Percentiles rank a stretch among this genome's conserved stretches.
Evolutionary conservation across 164 flowering plant genomes (phyloP).

Genomic region (Macadamia tetraphylla): DNA sequence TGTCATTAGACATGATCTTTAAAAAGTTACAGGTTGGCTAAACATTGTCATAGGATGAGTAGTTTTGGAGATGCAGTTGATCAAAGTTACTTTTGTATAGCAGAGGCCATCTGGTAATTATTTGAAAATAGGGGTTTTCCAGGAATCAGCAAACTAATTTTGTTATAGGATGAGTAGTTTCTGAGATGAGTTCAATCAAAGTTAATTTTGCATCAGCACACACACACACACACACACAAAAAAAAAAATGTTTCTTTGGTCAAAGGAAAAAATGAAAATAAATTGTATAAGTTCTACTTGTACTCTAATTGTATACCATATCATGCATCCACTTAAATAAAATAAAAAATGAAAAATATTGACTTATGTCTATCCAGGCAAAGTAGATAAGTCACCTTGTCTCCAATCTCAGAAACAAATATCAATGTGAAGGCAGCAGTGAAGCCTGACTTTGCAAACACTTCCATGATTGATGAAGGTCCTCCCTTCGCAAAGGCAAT

Average conservation of each 20-base stretch:
- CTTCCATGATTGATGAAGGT: constrained; percentile 69
- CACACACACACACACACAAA: too few species aligned
- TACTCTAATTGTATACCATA: neutral
- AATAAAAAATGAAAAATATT: neutral
- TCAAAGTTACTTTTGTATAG: too few species aligned
- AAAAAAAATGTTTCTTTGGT: neutral
- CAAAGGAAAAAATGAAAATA: neutral
- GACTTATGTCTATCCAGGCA: neutral
- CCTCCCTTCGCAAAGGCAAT: constrained; percentile 61
- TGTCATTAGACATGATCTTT: neutral
- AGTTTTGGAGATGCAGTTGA: too few species aligned
- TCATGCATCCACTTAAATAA: neutral
- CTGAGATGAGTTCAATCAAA: neutral
- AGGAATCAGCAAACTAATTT: too few species aligned
- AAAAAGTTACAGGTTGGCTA: too few species aligned
- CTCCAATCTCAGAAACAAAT: constrained; percentile 98
- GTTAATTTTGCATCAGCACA: too few species aligned
- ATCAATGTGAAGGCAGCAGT: constrained; percentile 93
- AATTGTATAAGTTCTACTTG: too few species aligned
- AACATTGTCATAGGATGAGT: too few species aligned
- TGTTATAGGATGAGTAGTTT: neutral
- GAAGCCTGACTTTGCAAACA: constrained; percentile 90
- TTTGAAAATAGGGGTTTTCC: too few species aligned
- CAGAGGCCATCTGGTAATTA: too few species aligned
- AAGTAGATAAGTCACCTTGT: constrained; percentile 51